Conservation (phyloP, 2,329 filamentous ascomycete genomes). For the Trichophyton equinum region DNA sequence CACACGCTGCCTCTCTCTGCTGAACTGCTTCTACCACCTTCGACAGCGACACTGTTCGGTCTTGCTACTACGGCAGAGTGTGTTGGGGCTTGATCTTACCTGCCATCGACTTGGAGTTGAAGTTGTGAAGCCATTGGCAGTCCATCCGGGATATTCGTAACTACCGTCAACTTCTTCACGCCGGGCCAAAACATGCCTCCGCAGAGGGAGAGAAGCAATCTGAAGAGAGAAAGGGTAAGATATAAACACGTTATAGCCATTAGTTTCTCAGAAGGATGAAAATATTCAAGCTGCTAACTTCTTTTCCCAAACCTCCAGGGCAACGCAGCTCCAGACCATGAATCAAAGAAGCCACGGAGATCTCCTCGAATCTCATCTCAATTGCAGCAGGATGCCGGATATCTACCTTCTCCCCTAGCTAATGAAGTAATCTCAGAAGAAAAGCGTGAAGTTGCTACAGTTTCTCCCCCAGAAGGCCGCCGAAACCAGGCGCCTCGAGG, state of each 20-base stretch:
- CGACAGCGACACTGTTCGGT: not conserved
- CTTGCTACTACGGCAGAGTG: not conserved
- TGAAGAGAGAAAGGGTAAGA: constrained; percentile 69
- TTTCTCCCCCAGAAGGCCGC: constrained; percentile 52
- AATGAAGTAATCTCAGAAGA: constrained; percentile 51
- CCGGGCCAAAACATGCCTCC: constrained; percentile 22
- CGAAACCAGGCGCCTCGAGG: constrained; percentile 40
- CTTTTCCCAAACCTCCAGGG: constrained; percentile 12
- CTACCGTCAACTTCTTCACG: not conserved
- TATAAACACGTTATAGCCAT: not conserved
- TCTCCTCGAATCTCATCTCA: constrained; percentile 59
- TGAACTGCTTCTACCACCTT: not conserved
- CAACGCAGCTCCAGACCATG: constrained; percentile 45
- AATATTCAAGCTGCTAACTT: not conserved
- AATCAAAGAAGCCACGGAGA: constrained; percentile 76
- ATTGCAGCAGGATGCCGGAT: constrained; percentile 46
- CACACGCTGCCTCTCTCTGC: not conserved
- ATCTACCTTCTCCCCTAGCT: constrained; percentile 72
- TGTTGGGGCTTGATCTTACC: not conserved
- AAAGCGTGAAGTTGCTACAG: constrained; percentile 54
- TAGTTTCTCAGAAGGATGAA: too few species aligned
- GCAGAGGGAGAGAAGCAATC: constrained; percentile 61
- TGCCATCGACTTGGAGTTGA: not conserved
- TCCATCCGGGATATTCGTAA: not conserved
- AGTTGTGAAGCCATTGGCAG: not conserved